phyloP scores from a whole-genome alignment of 257 asterid species.

The Buddleja alternifolia region DNA sequence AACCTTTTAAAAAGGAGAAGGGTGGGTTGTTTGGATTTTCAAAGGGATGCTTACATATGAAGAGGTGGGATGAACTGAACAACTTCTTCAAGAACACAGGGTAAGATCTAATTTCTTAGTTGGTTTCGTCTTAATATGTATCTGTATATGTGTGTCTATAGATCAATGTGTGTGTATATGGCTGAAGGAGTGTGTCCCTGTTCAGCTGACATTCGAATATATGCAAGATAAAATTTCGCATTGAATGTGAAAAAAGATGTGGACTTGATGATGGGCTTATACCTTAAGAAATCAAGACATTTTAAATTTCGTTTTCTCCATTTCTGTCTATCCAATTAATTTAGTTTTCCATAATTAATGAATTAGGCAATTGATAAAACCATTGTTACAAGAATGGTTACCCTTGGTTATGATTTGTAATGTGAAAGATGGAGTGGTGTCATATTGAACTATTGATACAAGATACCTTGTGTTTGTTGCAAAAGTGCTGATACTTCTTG shows the following conservation, averaged over 20 bases:
- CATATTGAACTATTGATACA: no score
- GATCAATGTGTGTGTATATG: neutral
- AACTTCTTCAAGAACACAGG: constrained; percentile 74
- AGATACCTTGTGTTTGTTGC: no score
- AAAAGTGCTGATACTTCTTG: neutral
- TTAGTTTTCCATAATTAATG: neutral
- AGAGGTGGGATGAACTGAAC: constrained; percentile 94
- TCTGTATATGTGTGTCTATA: neutral
- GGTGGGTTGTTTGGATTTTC: constrained; percentile 92
- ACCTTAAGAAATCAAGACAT: neutral
- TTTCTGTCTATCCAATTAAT: neutral
- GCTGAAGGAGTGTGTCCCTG: neutral
- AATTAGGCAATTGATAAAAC: neutral
- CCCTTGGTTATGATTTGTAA: no score
- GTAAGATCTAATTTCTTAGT: constrained; percentile 42
- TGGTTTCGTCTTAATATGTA: constrained; percentile 7
- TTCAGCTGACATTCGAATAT: neutral
- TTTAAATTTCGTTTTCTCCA: no score
- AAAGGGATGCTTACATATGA: constrained; percentile 79
- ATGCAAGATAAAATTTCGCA: neutral
- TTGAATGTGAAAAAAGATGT: neutral
- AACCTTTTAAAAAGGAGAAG: constrained; percentile 56
- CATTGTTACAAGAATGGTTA: no score
- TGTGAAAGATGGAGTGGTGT: neutral
- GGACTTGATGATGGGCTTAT: neutral